phyloP scores from a whole-genome alignment of 2,329 filamentous ascomycete genomes.

The Penicillium sp. region DNA sequence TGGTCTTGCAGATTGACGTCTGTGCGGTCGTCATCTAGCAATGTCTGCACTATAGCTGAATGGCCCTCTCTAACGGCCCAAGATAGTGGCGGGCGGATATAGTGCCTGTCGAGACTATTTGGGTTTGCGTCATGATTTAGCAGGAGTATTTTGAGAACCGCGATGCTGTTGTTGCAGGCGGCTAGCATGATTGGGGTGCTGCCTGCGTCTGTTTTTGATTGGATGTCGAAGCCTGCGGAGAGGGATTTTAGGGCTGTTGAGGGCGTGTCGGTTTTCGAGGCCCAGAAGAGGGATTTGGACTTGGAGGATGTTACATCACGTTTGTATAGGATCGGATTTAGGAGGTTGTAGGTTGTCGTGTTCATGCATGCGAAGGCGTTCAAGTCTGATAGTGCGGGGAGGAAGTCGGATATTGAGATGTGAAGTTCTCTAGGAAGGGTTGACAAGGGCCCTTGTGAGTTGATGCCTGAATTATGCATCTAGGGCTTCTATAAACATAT shows the following conservation, averaged over 20 bases:
- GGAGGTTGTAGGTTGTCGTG: constrained; percentile 11
- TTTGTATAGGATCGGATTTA: constrained; percentile 21
- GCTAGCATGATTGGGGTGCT: constrained; percentile 22
- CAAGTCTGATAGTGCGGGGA: constrained; percentile 11
- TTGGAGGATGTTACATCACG: constrained; percentile 9
- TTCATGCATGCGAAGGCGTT: constrained; percentile 19
- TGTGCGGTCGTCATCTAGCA: constrained; percentile 17
- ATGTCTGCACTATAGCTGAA: constrained; percentile 10
- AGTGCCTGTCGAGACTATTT: constrained; percentile 19
- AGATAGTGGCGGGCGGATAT: constrained; percentile 20
- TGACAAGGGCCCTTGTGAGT: constrained; percentile 2
- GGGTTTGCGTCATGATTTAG: constrained; percentile 16
- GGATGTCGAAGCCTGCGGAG: constrained; percentile 18
- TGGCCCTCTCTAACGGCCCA: constrained; percentile 21
- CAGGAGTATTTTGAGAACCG: constrained; percentile 15
- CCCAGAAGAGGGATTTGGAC: constrained; percentile 22
- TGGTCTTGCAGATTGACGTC: constrained; percentile 23
- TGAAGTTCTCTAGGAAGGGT: constrained; percentile 18
- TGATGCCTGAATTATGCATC: constrained; percentile 7
- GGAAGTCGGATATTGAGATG: constrained; percentile 15
- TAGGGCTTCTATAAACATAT: not conserved
- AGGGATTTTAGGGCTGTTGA: constrained; percentile 15
- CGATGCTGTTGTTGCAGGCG: constrained; percentile 13
- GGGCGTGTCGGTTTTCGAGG: constrained; percentile 13
- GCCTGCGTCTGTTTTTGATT: constrained; percentile 13